Evolutionary conservation across 345 rosid species (phyloP).

Genomic region (Populus ilicifolia): DNA sequence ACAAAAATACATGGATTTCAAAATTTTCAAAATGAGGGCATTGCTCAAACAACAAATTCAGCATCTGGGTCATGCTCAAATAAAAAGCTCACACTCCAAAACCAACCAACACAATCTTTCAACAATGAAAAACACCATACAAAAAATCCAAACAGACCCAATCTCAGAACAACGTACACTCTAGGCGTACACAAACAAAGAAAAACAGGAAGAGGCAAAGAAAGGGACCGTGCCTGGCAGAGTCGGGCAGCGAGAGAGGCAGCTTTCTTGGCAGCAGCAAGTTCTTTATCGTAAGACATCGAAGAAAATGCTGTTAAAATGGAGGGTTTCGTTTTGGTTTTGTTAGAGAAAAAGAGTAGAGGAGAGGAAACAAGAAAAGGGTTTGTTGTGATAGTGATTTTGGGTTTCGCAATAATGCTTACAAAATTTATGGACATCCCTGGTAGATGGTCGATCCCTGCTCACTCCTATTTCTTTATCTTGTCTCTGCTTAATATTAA

Average conservation of each 20-base stretch:
- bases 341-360: conserved; percentile 5
- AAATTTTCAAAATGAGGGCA: conserved; percentile 17
- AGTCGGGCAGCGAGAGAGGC: conserved; percentile 86
- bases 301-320: conserved; percentile 19
- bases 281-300: conserved; percentile 75
- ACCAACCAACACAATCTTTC: background rate
- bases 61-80: background rate
- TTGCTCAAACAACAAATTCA: background rate
- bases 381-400: background rate
- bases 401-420: conserved; percentile 2
- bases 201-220: background rate
- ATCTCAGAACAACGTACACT: no score
- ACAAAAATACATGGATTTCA: background rate
- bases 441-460: background rate
- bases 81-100: background rate
- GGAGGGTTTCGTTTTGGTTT: background rate
- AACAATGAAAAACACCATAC: background rate
- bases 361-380: background rate
- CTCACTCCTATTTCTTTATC: background rate
- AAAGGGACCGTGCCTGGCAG: conserved; percentile 51
- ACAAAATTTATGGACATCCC: background rate
- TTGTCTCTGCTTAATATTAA: no score
- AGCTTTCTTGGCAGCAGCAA: conserved; percentile 88
- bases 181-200: background rate
- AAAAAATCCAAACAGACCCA: background rate